phyloP scores from a whole-genome alignment of 148 eudicot species.

The Amaranthus palmeri region DNA sequence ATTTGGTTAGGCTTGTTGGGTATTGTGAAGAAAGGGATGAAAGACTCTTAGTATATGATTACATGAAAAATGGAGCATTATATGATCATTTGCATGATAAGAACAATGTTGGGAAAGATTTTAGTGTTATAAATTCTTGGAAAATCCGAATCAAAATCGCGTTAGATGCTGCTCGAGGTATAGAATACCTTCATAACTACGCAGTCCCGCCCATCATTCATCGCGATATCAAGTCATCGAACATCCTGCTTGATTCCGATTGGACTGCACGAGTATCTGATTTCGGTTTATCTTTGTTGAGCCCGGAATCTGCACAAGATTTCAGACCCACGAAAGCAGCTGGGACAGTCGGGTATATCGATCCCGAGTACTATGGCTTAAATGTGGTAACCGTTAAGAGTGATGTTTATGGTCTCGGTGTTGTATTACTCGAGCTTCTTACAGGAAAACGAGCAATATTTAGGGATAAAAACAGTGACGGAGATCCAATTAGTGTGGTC shows the following conservation, averaged over 20 bases:
- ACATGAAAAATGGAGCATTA: constrained; percentile 88
- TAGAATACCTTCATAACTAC: constrained; percentile 83
- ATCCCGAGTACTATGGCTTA: constrained; percentile 87
- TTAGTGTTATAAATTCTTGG: constrained; percentile 71
- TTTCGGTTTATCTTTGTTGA: constrained; percentile 79
- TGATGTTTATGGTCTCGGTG: constrained; percentile 93
- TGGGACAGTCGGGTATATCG: constrained; percentile 93
- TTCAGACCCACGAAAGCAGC: constrained; percentile 65
- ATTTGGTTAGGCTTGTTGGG: constrained; percentile 87
- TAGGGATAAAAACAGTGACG: constrained; percentile 38
- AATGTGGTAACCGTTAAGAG: constrained; percentile 89
- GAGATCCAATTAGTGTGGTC: constrained; percentile 59
- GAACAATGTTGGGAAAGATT: constrained; percentile 53
- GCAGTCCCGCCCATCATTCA: constrained; percentile 97
- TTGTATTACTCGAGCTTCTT: constrained; percentile 76
- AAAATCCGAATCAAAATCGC: constrained; percentile 77
- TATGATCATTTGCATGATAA: constrained; percentile 77
- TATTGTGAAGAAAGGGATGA: constrained; percentile 91
- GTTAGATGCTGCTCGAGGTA: constrained; percentile 83
- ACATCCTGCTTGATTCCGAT: constrained; percentile 69
- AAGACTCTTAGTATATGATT: constrained; percentile 79
- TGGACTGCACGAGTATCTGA: constrained; percentile 98
- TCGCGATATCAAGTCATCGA: constrained; percentile 86
- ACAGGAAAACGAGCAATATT: constrained; percentile 87
- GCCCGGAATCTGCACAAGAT: constrained; percentile 54